A percentile compares a stretch with the other conserved stretches of the same genome.
These are phyloP conservation scores for Amanita pallidorosea DNA, from an alignment of 768 basidiomycete species.

Conservation along the genomic window DNA sequence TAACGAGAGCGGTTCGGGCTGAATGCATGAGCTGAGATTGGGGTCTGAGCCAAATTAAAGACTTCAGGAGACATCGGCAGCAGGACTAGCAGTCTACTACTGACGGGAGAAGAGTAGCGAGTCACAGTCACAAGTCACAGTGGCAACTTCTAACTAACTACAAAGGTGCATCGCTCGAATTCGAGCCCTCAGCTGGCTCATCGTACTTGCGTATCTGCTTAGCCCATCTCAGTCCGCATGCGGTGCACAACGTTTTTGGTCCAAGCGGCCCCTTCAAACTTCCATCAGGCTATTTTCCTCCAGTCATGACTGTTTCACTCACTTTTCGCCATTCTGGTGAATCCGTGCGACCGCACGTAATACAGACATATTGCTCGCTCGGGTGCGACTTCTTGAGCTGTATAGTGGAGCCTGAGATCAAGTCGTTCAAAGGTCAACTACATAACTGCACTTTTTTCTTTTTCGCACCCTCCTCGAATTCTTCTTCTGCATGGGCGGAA, in stretches of 20 bases:
- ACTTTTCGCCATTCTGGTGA: conserved; percentile 97
- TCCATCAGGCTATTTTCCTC: conserved; percentile 1
- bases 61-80: conserved; percentile 62
- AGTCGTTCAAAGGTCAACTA: not conserved
- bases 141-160: not conserved
- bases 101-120: conserved; percentile 20
- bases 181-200: conserved; percentile 16
- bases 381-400: conserved; percentile 37
- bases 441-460: conserved; percentile 48
- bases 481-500: conserved; percentile 25
- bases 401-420: not conserved
- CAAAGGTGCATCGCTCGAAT: not conserved
- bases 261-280: conserved; percentile 70
- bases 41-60: conserved; percentile 66
- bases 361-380: conserved; percentile 73
- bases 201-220: conserved; percentile 43
- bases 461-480: conserved; percentile 37
- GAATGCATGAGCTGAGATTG: conserved; percentile 87
- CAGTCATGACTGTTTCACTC: conserved; percentile 7
- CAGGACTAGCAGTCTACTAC: conserved; percentile 89
- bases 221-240: conserved; percentile 91
- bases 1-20: conserved; percentile 78
- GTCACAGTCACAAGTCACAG: conserved; percentile 2
- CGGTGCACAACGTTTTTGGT: conserved; percentile 97
- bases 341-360: conserved; percentile 89